phyloP scores from a whole-genome alignment of 2,329 filamentous ascomycete species.

The Cladophialophora exuberans region DNA sequence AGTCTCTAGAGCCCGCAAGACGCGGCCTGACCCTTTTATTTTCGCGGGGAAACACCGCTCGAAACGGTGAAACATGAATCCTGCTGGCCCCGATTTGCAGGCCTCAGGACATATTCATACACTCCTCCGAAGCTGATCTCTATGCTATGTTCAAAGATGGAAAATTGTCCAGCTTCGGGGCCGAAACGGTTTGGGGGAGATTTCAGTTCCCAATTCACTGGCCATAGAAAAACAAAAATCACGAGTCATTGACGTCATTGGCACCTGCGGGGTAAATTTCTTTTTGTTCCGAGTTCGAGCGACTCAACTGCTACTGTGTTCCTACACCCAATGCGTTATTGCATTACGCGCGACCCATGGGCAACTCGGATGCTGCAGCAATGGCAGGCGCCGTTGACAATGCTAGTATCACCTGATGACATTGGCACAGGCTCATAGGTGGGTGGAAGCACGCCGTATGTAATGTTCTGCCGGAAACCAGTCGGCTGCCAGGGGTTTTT shows the following conservation, averaged over 20 bases:
- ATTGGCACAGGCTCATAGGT: not conserved
- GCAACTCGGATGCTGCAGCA: too few species aligned
- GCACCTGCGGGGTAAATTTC: not conserved
- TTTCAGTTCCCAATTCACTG: not conserved
- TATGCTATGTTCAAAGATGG: too few species aligned
- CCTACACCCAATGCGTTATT: not conserved
- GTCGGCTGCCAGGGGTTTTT: not conserved
- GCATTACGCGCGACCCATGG: too few species aligned
- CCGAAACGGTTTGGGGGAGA: not conserved
- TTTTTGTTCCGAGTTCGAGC: not conserved
- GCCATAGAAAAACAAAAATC: not conserved
- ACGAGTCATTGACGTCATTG: constrained; percentile 6
- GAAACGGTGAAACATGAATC: too few species aligned
- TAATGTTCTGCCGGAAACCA: not conserved
- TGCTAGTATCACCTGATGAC: not conserved
- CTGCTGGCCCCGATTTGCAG: too few species aligned
- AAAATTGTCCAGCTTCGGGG: too few species aligned
- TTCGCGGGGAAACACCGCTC: too few species aligned
- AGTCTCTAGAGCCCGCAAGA: too few species aligned
- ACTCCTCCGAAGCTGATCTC: too few species aligned
- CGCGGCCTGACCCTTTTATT: too few species aligned
- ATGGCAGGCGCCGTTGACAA: not conserved
- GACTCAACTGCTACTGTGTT: not conserved
- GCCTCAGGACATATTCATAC: too few species aligned
- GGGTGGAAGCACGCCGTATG: not conserved